phyloP scores from a whole-genome alignment of 2,329 filamentous ascomycete species.

The Leptoxyphium fumago region DNA sequence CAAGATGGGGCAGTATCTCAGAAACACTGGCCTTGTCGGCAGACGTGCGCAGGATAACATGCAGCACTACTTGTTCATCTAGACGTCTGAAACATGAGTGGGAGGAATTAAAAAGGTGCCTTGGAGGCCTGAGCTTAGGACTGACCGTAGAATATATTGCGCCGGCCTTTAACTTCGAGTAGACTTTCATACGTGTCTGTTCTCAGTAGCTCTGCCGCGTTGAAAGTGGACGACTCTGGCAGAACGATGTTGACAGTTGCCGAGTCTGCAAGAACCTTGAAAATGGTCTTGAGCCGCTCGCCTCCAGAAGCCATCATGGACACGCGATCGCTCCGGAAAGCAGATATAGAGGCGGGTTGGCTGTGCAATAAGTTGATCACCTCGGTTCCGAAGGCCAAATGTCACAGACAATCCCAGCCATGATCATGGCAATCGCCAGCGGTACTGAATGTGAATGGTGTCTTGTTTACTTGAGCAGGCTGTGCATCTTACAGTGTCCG shows the following conservation, averaged over 20 bases:
- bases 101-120: background rate
- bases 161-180: background rate
- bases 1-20: constrained; percentile 12
- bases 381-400: too few species aligned
- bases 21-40: background rate
- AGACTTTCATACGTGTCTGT: background rate
- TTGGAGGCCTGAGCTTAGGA: background rate
- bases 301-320: background rate
- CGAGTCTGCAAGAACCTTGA: background rate
- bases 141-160: background rate
- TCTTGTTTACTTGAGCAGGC: too few species aligned
- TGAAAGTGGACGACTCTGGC: background rate
- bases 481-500: too few species aligned
- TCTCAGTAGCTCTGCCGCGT: background rate
- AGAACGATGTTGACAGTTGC: background rate
- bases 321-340: too few species aligned
- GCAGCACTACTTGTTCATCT: background rate
- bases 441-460: too few species aligned
- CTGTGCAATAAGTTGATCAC: too few species aligned
- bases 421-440: too few species aligned
- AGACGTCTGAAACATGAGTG: background rate
- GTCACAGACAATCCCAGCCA: too few species aligned
- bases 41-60: background rate
- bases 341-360: too few species aligned
- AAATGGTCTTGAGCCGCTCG: background rate